Conservation (phyloP, 169 alveolate genomes). For the Pseudocohnilembus persalinus region DNA sequence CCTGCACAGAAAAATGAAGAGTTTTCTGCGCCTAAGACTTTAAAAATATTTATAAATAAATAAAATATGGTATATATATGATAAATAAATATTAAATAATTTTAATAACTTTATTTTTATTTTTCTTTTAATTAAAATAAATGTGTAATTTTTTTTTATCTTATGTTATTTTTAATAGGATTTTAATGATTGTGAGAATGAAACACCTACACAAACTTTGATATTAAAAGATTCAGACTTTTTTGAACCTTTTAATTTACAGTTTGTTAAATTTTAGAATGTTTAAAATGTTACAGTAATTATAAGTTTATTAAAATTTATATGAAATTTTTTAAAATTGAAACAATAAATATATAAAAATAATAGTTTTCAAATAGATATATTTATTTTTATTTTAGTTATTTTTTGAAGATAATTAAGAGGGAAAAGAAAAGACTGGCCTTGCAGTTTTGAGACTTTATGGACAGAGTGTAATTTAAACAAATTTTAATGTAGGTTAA, state of each 20-base stretch:
- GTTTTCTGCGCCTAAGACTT: conserved; percentile 3
- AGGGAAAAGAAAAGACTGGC: conserved; percentile 5
- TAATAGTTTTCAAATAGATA: not conserved
- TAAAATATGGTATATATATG: not conserved
- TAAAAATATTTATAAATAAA: conserved; percentile 5
- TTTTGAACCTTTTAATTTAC: not conserved
- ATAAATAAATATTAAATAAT: too few species aligned
- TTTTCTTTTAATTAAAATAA: too few species aligned
- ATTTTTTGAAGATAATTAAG: conserved; percentile 5
- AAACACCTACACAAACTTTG: not conserved
- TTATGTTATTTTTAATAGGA: too few species aligned
- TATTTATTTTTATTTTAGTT: not conserved
- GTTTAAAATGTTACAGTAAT: conserved; percentile 14
- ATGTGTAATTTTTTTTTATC: too few species aligned
- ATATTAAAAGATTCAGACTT: conserved; percentile 10
- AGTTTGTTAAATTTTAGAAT: conserved; percentile 20
- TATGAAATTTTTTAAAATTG: not conserved
- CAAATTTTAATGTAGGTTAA: too few species aligned
- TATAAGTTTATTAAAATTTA: not conserved
- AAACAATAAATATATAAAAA: not conserved
- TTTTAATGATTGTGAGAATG: conserved; percentile 19
- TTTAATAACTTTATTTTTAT: not conserved
- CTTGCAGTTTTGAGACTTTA: conserved; percentile 5
- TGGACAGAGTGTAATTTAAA: conserved; percentile 13
- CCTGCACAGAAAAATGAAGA: conserved; percentile 11